Percentiles rank a stretch among this genome's conserved stretches.
Evolutionary conservation across 768 basidiomycete species (phyloP).

Genomic region (Cystofilobasidium macerans): DNA sequence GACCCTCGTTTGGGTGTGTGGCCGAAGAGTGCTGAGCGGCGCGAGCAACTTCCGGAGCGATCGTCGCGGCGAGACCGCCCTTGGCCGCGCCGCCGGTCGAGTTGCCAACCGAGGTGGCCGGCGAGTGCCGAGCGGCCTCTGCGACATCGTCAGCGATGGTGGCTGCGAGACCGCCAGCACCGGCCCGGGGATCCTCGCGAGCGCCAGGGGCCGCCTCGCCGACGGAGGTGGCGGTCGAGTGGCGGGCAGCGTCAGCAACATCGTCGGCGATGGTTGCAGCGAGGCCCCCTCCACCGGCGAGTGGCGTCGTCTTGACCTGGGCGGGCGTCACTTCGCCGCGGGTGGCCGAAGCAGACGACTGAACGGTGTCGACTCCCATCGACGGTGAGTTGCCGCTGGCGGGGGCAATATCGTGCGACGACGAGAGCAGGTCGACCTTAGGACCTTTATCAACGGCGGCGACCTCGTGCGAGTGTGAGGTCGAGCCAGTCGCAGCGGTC

Average conservation of each 20-base stretch:
- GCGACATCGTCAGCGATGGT: not conserved
- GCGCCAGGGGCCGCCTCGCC: not conserved
- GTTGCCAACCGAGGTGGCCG: not conserved
- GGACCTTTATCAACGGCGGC: not conserved
- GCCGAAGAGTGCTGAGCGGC: constrained; percentile 19
- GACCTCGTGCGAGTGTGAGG: not conserved
- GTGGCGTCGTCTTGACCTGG: not conserved
- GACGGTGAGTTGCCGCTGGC: not conserved
- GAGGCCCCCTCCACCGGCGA: constrained; percentile 14
- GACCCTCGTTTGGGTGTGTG: not conserved
- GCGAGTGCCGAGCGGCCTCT: not conserved
- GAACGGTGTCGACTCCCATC: not conserved
- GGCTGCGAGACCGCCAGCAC: constrained; percentile 14
- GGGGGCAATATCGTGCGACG: not conserved
- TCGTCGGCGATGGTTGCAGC: constrained; percentile 9
- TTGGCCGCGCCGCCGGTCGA: not conserved
- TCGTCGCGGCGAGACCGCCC: constrained; percentile 10
- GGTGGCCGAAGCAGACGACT: not conserved
- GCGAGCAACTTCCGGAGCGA: constrained; percentile 3
- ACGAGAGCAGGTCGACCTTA: not conserved
- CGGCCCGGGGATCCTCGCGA: not conserved
- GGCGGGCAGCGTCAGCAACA: not conserved
- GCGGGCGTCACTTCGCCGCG: not conserved
- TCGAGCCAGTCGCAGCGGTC: not conserved
- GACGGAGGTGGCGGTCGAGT: not conserved